Evolutionary conservation across 352 stramenopile species (phyloP).

Genomic region (Phytophthora citricola): DNA sequence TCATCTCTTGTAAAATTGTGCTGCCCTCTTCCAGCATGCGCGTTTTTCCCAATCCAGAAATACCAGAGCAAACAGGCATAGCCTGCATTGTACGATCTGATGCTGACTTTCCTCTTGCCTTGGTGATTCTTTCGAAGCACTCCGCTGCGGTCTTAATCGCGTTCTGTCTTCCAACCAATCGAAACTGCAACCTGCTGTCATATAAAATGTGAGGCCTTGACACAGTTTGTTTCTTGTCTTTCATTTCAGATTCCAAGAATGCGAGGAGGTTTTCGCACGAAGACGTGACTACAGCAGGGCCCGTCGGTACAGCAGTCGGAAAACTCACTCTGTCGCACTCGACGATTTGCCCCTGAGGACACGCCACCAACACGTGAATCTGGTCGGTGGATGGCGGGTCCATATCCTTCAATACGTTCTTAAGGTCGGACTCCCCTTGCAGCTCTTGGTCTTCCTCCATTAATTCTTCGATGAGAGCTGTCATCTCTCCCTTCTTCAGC

Average conservation of each 20-base stretch:
- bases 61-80: constrained; percentile 43
- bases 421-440: no score
- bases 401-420: no score
- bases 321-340: no score
- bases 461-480: no score
- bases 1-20: constrained; percentile 31
- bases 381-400: no score
- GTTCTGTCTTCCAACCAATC: constrained; percentile 16
- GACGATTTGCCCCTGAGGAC: no score
- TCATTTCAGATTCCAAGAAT: constrained; percentile 3
- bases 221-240: background rate
- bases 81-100: constrained; percentile 15
- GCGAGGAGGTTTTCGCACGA: constrained; percentile 30
- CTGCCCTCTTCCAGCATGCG: constrained; percentile 44
- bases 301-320: background rate
- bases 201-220: constrained; percentile 12
- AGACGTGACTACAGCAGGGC: constrained; percentile 26
- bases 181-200: no score
- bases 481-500: no score
- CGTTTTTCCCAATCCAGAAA: constrained; percentile 44
- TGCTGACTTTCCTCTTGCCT: background rate
- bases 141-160: constrained; percentile 6
- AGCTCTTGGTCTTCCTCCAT: no score
- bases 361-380: no score
- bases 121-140: constrained; percentile 16